Evolutionary conservation across 768 basidiomycete species (phyloP).

Genomic region (Grammothele lineata): DNA sequence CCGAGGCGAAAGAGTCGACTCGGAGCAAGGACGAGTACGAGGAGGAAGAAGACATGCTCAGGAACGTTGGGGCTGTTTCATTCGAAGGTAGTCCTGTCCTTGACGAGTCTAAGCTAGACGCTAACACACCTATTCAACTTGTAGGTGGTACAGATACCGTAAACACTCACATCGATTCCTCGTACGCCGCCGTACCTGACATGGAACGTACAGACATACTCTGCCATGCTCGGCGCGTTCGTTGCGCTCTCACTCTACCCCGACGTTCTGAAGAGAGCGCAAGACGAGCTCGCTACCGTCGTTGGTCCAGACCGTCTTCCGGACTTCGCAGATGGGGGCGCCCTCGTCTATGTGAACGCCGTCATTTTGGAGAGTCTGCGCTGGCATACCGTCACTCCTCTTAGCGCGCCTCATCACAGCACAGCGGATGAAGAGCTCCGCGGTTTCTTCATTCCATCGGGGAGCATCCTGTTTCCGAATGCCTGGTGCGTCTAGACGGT

Average conservation of each 20-base stretch:
- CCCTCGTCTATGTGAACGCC: slow-evolving; percentile 30
- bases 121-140: too few species aligned
- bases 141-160: too few species aligned
- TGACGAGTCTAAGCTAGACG: too few species aligned
- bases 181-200: too few species aligned
- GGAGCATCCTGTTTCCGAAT: slow-evolving; percentile 14
- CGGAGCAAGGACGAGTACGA: too few species aligned
- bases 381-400: slow-evolving; percentile 43
- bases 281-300: slow-evolving; percentile 60
- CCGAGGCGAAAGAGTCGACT: too few species aligned
- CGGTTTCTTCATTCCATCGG: slow-evolving; percentile 22
- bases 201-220: slow-evolving; percentile 19
- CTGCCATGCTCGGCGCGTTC: slow-evolving; percentile 9
- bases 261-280: slow-evolving; percentile 38
- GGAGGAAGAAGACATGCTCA: too few species aligned
- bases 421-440: slow-evolving; percentile 6
- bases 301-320: slow-evolving; percentile 53
- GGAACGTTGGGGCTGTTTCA: too few species aligned
- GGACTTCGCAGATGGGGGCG: slow-evolving; percentile 41
- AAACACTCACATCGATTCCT: too few species aligned
- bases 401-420: slow-evolving; percentile 20
- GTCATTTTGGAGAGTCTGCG: slow-evolving; percentile 46
- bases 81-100: too few species aligned
- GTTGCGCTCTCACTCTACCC: slow-evolving; percentile 7
- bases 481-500: slow-evolving; percentile 9